Evolutionary conservation across 495 filamentous ascomycete species (phyloP).

Genomic region (Cladorrhinum samala): DNA sequence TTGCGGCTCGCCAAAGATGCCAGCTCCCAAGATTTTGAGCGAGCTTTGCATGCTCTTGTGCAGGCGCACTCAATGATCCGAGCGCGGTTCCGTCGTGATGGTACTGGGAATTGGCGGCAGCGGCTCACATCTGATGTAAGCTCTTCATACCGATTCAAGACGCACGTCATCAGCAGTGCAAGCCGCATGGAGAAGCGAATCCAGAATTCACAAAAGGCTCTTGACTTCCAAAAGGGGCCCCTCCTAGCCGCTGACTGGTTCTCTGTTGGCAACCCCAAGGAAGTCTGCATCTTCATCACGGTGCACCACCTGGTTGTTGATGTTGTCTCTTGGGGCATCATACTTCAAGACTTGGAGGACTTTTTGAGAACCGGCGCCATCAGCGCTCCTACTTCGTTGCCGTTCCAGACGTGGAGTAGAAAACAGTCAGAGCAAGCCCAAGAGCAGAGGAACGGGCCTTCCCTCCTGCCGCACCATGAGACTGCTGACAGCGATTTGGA

Average conservation of each 20-base stretch:
- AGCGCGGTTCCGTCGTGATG: slow-evolving; percentile 41
- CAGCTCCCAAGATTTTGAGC: slow-evolving; percentile 28
- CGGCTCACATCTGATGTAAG: slow-evolving; percentile 21
- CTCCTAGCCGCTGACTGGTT: slow-evolving; percentile 29
- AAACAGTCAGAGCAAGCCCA: slow-evolving; percentile 16
- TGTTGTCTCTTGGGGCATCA: slow-evolving; percentile 57
- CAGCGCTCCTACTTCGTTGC: slow-evolving; percentile 3
- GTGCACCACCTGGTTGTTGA: slow-evolving; percentile 58
- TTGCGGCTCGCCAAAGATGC: slow-evolving; percentile 40
- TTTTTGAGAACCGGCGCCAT: slow-evolving; percentile 33
- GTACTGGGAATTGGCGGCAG: slow-evolving; percentile 20
- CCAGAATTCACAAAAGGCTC: slow-evolving; percentile 18
- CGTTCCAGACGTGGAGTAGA: slow-evolving; percentile 19
- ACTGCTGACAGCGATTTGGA: slow-evolving; percentile 27
- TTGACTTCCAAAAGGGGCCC: slow-evolving; percentile 31
- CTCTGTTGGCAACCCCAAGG: slow-evolving; percentile 16
- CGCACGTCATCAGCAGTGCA: slow-evolving; percentile 12
- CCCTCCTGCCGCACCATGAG: slow-evolving; percentile 18
- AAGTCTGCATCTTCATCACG: slow-evolving; percentile 43
- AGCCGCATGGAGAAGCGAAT: slow-evolving; percentile 18
- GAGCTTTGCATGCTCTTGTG: slow-evolving; percentile 45
- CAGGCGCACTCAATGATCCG: slow-evolving; percentile 58
- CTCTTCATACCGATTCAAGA: slow-evolving; percentile 21
- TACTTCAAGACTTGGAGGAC: slow-evolving; percentile 55
- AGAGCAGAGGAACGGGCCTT: slow-evolving; percentile 10